Evolutionary conservation across 345 rosid species (phyloP).

Genomic region (Chamaenerion angustifolium): DNA sequence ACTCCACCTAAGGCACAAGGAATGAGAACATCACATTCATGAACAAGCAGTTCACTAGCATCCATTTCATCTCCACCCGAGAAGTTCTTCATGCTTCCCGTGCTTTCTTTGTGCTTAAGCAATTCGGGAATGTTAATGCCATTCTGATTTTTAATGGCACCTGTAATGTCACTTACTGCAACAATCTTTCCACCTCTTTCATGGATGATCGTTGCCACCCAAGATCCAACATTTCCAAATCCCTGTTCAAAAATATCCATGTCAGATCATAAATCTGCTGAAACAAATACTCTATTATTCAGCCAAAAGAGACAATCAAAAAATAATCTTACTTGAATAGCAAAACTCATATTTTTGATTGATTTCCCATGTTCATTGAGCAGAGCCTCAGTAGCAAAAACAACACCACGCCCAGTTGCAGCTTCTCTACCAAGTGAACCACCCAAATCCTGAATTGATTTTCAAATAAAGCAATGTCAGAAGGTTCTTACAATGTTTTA

Average conservation of each 20-base stretch:
- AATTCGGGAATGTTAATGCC: slow-evolving; percentile 62
- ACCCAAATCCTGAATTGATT: slow-evolving; percentile 67
- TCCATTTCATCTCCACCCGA: slow-evolving; percentile 64
- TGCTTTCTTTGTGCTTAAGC: slow-evolving; percentile 43
- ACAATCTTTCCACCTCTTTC: slow-evolving; percentile 88
- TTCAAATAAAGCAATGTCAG: not conserved
- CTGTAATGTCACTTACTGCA: slow-evolving; percentile 86
- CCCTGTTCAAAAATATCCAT: slow-evolving; percentile 33
- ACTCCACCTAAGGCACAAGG: slow-evolving; percentile 98
- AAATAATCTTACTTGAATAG: slow-evolving; percentile 74
- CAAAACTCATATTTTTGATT: slow-evolving; percentile 67
- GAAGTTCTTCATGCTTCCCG: slow-evolving; percentile 52
- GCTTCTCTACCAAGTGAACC: slow-evolving; percentile 98
- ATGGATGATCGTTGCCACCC: slow-evolving; percentile 80
- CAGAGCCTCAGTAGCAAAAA: slow-evolving; percentile 79
- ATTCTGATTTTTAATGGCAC: slow-evolving; percentile 72
- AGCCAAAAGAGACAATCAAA: not conserved
- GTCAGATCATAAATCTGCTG: not conserved
- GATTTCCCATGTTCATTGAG: slow-evolving; percentile 81
- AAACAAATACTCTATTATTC: not conserved
- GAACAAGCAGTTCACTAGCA: slow-evolving; percentile 47
- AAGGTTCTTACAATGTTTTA: too few species aligned
- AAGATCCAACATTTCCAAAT: slow-evolving; percentile 93
- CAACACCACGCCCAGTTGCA: slow-evolving; percentile 95
- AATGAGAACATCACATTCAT: slow-evolving; percentile 96